Evolutionary conservation across 1,139 yeast genomes (phyloP), one percentile per base, ranked within the genome.

Genomic region (Yamadazyma jaroonii): DNA sequence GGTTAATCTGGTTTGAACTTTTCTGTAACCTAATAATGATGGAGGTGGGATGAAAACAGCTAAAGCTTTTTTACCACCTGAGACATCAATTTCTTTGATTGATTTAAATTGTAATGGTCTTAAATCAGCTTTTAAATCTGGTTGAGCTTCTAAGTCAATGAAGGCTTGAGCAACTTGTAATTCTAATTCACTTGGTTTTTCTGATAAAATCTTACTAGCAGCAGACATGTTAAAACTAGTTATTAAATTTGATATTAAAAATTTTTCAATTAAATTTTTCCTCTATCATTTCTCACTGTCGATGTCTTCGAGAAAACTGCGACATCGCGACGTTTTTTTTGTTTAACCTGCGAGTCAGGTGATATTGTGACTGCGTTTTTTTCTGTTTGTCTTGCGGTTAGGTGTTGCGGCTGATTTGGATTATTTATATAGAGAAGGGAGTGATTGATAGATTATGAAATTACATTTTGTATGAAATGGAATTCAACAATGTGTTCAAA

Each of bases 141-240:
- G 81, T 76, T 89, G 83, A 68, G 81, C 75, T 81, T 94, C 98
- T 75, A 92, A 84, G 80, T 92, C 99, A 66, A 84, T 73, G 72
- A 92, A 88, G 64, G 98, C 97, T 81, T 92, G 97, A 64, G 97
- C 97, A 71, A 92, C 96, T 81, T 92, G 95, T 76, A 92, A 88
- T 81, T 92, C 99, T 77, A 92, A 88, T 79, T 92, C 97, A 70
- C 92, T 72, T 77, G 97, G 97, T 67, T 82, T 82, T 68, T 82
- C 82, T 62, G 85, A 78, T 74, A 89, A 83, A 76, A 92, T 83
- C 84, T 94, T 92, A 74, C 87, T 80, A 74, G 88, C 87, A 68
- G 95, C 94, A 74, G 96, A 88, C 97, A 89, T 89, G 60, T 57
- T 81, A 27, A 32, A 34, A 33, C 26, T 26, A 21, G 30, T 32